Conservation (phyloP, 2,329 filamentous ascomycete genomes). For the Alternaria dauci region DNA sequence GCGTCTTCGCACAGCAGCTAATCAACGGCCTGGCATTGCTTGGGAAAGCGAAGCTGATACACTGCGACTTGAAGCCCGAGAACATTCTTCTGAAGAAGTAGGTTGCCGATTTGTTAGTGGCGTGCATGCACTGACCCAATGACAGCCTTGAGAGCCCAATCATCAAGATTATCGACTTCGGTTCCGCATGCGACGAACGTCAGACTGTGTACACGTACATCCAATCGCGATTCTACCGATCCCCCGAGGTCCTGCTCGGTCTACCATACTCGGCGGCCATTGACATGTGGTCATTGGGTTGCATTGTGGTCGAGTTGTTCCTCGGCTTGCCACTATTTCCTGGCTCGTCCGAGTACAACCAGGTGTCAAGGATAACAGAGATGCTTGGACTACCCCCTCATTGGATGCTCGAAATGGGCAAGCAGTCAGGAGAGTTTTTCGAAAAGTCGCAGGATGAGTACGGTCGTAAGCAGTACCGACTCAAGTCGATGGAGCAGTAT, state of each 20-base stretch:
- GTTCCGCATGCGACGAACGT: constrained; percentile 95
- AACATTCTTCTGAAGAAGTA: constrained; percentile 97
- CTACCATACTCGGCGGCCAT: constrained; percentile 97
- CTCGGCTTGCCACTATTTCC: constrained; percentile 93
- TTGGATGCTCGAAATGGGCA: constrained; percentile 99
- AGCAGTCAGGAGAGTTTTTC: constrained; percentile 96
- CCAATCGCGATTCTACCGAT: constrained; percentile 96
- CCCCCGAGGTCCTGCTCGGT: constrained; percentile 93
- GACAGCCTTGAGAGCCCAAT: constrained; percentile 89
- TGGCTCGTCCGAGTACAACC: constrained; percentile 98
- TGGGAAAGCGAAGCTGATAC: constrained; percentile 95
- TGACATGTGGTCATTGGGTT: constrained; percentile 99
- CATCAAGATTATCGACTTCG: constrained; percentile 99
- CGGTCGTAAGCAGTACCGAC: constrained; percentile 84
- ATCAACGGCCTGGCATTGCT: constrained; percentile 90
- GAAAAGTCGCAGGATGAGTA: constrained; percentile 93
- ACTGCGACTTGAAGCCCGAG: constrained; percentile 97
- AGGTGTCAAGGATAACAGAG: constrained; percentile 95
- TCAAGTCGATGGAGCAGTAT: constrained; percentile 99
- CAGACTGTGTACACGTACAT: constrained; percentile 99
- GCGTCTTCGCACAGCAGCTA: constrained; percentile 96
- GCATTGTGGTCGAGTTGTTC: constrained; percentile 97
- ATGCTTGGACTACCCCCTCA: constrained; percentile 96
- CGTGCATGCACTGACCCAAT: constrained; percentile 19
- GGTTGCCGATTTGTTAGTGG: constrained; percentile 32